Base-by-base conservation (phyloP, 1,139 yeast genomes). In the Saccharomycopsis hybrid region DNA sequence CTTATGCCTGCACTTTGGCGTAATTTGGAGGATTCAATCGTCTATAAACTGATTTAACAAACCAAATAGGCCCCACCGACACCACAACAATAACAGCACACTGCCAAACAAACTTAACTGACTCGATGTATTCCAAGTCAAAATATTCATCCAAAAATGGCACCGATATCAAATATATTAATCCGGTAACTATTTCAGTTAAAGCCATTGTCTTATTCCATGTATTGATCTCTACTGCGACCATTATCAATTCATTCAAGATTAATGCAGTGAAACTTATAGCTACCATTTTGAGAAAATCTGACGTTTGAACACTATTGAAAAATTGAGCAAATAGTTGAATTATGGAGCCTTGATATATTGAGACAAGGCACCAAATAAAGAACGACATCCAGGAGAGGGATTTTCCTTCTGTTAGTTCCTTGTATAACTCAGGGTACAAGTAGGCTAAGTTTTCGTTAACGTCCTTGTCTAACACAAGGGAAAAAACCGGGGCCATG, bases 401-500 rank as follows among this genome's bases (percentile, higher is more conserved):
- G 7, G 96, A 84, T 59, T 79, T 80, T 2, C 97, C 97, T 51
- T 80, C 82, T 0, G 96, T 88, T 58, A 94, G 73, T 64, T 94
- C 99, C 59, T 85, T 85, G 70, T 94, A 94, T 44, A 94, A 74
- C 64, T 94, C 99, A 0, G 99, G 99, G 64, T 92, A 94, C 53
- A 90, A 72, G 55, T 84, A 81, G 1, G 97, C 95, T 57, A 92
- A 76, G 50, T 83, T 85, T 63, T 90, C 97, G 60, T 84, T 92
- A 49, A 94, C 89, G 65, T 94, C 99, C 54, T 82, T 80, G 64
- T 94, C 98, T 49, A 88, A 73, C 0, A 95, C 96, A 55, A 94
- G 70, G 0, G 97, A 87, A 62, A 94, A 94, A 1, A 94, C 98
- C 0, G 99, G 99, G 47, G 94, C 92, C 99, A 94, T 94, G 0